These are phyloP conservation scores for Lentinula detonsa DNA, from an alignment of 768 basidiomycete species.

Conservation along the genomic window DNA sequence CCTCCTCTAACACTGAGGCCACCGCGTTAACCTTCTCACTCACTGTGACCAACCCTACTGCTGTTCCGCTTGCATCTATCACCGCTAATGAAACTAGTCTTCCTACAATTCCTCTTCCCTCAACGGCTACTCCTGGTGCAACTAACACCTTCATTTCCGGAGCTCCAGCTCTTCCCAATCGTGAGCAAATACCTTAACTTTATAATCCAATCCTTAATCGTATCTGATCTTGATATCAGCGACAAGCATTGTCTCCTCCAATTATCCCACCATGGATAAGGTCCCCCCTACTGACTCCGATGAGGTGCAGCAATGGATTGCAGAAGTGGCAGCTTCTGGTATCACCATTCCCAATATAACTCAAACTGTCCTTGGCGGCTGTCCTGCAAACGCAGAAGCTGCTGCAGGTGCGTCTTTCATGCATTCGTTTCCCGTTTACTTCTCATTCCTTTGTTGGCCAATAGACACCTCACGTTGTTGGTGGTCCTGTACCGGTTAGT, in stretches of 20 bases:
- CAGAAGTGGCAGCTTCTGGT: conserved; percentile 50
- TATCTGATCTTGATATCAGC: conserved; percentile 22
- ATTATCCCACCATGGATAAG: conserved; percentile 64
- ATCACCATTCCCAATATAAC: conserved; percentile 50
- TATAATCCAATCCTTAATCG: not conserved
- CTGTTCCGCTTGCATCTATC: conserved; percentile 49
- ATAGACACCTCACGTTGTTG: conserved; percentile 38
- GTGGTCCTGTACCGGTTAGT: conserved; percentile 53
- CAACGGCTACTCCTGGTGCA: conserved; percentile 44
- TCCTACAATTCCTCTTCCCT: conserved; percentile 37
- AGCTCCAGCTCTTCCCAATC: conserved; percentile 56
- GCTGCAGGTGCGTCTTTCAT: conserved; percentile 27
- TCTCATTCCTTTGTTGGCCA: not conserved
- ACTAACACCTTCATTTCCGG: conserved; percentile 42
- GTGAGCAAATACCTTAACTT: conserved; percentile 23
- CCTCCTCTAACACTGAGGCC: conserved; percentile 18
- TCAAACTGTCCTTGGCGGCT: conserved; percentile 43
- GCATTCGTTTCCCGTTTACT: conserved; percentile 30
- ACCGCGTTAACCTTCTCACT: conserved; percentile 39
- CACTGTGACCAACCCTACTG: conserved; percentile 51
- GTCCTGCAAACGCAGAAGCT: conserved; percentile 48
- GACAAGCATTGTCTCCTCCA: conserved; percentile 36
- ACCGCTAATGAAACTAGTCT: conserved; percentile 34
- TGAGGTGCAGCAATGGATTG: conserved; percentile 67
- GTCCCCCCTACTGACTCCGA: conserved; percentile 50